Evolutionary conservation across 2,329 filamentous ascomycete species (phyloP), one percentile per base, ranked within the genome.

Genomic region (Colletotrichum gloeosporioides): DNA sequence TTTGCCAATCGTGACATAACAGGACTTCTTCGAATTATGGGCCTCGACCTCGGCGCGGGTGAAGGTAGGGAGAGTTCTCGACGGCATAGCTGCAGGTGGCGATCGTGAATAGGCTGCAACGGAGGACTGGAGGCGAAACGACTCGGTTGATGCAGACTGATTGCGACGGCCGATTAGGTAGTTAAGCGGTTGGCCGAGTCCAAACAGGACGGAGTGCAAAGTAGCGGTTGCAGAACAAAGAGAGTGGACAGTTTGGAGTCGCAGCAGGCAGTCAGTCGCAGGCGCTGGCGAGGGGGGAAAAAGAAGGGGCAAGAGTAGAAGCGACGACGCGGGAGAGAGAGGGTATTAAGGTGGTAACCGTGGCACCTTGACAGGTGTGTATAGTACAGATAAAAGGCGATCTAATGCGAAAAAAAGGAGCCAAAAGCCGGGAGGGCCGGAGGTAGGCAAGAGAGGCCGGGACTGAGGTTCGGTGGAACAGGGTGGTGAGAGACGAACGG

Each of bases 1-100:
- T 75, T 91, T 90, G 78, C 95, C 96, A 71, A 98, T 89, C 4
- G 95, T 97, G 80, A 99, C 96, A 89, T 96, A 99, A 89, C 96
- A 99, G 65, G 95, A 98, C 82, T 95, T 92, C 66, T 88, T 87
- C 63, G 92, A 93, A 84, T 95, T 96, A 86, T 98, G 96, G 80
- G 92, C 88, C 84, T 93, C 92, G 82, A 99, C 93, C 84, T 99
- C 95, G 79, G 93, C 91, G 80, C 90, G 90, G 66, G 95, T 93
- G 82, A 99, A 93, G 32, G 94, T 96, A 73, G 96, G 96, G 66
- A 99, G 92, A 65, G 92, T 96, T 83, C 92, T 92, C 81, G 92
- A 92, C 80, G 96, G 95, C 95, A 98, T 98, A 49, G 55, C 71
- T 66, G 71, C 49, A 55, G 69, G 34, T 16, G 29, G 55, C 61